Base-by-base conservation (phyloP, 139 green algal genomes). In the Penium margaritaceum region DNA sequence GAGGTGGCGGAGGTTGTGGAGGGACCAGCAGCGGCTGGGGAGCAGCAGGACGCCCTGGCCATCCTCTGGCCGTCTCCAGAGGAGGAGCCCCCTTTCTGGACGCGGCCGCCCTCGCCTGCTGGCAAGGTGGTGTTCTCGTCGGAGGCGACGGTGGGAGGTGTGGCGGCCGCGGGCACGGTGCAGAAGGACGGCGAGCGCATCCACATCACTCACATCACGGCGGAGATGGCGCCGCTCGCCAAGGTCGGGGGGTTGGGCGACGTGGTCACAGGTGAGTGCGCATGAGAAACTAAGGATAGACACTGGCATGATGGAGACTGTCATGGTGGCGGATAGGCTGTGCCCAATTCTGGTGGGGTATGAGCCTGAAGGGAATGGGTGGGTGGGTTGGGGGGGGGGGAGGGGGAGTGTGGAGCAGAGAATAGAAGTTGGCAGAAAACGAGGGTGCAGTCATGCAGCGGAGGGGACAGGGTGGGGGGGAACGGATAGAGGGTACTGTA, bases 191-290 rank as follows among this genome's bases (percentile, higher is more conserved):
- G 62, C 0, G 41, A 76, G 27, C 66, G 64, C 1, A 58, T 95
- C 53, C 81, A 95, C 63, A 79, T 97, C 0, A 84, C 95, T 44
- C 92, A 97, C 81, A 73, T 97, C 24, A 91, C 89, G 1, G 92
- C 92, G 0, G 92, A 97, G 85, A 90, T 97, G 86, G 92, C 92
- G 32, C 92, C 92, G 24, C 76, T 91, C 21, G 92, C 91, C 41
- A 97, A 97, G 81, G 73, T 80, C 0, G 92, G 92, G 4, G 92
- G 92, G n/a, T 81, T 97, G 47, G 92, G 87, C n/a, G 92, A 97
- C 72, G 92, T 97, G 19, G 90, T 97, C 7, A 74, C 63, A 24
- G 69, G 72, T 63, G 38, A 21, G 66, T 66, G 3, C n/a, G n/a
- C n/a, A 17, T 17, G 17, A 14, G 15, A 54, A 54, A 24, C 43